phyloP scores from a whole-genome alignment of 257 asterid genomes.

The Lycium ferocissimum region DNA sequence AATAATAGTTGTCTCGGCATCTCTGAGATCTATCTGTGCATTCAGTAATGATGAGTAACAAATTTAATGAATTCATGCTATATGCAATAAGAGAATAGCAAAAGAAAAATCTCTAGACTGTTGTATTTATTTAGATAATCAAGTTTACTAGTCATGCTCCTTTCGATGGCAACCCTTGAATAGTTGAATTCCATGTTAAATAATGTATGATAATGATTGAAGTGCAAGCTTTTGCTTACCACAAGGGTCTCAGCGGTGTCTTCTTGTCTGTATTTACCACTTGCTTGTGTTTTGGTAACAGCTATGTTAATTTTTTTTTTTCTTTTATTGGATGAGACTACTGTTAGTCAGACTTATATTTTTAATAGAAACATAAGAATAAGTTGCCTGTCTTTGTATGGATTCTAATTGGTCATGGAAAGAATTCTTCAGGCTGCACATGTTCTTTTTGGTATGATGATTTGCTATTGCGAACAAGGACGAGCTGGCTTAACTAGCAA shows the following conservation, averaged over 20 bases:
- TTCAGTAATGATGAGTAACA: neutral
- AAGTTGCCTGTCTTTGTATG: neutral
- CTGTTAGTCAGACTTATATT: neutral
- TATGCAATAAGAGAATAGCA: neutral
- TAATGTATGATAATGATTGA: neutral
- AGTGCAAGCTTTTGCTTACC: neutral
- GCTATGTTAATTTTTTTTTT: neutral
- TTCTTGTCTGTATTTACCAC: neutral
- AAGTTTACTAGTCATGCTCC: neutral
- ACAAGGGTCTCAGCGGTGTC: neutral
- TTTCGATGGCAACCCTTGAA: neutral
- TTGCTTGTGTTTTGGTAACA: neutral
- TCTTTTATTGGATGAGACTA: too few relatives aligned
- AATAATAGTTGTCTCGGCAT: neutral
- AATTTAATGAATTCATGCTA: neutral
- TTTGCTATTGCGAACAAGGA: neutral
- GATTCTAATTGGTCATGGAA: neutral
- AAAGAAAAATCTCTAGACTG: neutral
- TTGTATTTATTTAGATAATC: neutral
- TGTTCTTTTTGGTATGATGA: neutral
- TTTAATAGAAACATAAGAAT: neutral
- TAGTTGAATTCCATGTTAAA: neutral
- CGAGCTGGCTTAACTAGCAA: neutral
- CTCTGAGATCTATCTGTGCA: neutral
- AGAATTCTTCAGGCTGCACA: neutral